Evolutionary conservation across 2,329 filamentous ascomycete species (phyloP).

Genomic region (Phyllosticta paracitricarpa): DNA sequence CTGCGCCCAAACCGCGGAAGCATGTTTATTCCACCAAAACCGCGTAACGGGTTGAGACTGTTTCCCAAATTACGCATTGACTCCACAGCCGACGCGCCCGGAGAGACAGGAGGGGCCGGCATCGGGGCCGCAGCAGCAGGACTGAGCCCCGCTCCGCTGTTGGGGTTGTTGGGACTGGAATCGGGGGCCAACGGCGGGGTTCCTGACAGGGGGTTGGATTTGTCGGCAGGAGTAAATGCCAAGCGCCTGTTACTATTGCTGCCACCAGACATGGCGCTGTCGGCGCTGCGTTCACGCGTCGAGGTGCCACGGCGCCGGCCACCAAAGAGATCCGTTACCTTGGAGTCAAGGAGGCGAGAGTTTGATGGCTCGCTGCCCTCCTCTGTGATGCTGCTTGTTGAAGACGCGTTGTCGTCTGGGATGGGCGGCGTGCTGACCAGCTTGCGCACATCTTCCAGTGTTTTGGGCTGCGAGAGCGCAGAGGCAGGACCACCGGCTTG

Average conservation of each 20-base stretch:
- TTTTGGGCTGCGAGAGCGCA: constrained; percentile 43
- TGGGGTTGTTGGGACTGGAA: constrained; percentile 11
- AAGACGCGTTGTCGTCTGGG: constrained; percentile 44
- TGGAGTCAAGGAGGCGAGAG: neutral
- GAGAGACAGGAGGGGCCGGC: constrained; percentile 14
- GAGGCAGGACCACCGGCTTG: constrained; percentile 28
- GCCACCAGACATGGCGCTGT: constrained; percentile 57
- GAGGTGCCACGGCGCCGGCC: constrained; percentile 42
- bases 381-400: constrained; percentile 43
- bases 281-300: constrained; percentile 62
- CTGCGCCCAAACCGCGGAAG: constrained; percentile 65
- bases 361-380: constrained; percentile 15
- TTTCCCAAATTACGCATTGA: constrained; percentile 73
- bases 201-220: constrained; percentile 7
- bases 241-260: constrained; percentile 51
- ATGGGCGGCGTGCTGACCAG: constrained; percentile 61
- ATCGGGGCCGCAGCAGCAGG: constrained; percentile 3
- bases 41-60: constrained; percentile 71
- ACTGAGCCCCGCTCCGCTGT: constrained; percentile 15
- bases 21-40: constrained; percentile 62
- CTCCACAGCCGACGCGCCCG: constrained; percentile 56
- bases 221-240: constrained; percentile 32
- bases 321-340: constrained; percentile 57
- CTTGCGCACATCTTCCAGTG: constrained; percentile 83
- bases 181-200: constrained; percentile 15